Percentiles rank a stretch among this genome's conserved stretches.
These are phyloP conservation scores for Dictyostelium firmibasis DNA, from an alignment of 78 protist species.

Conservation along the genomic window DNA sequence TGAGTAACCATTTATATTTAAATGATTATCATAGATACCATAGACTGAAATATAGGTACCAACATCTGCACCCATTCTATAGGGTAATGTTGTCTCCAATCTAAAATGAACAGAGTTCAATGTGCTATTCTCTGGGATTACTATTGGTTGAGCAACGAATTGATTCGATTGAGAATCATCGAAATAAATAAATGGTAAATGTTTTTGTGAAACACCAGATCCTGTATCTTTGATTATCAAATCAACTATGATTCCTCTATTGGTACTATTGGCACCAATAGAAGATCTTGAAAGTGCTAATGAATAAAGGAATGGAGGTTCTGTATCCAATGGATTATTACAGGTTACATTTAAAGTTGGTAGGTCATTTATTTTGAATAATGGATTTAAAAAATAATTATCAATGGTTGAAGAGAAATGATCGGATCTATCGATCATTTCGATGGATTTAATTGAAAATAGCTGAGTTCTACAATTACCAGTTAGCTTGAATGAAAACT, in stretches of 20 bases:
- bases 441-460: not conserved
- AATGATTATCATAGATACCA: slow-evolving; percentile 15
- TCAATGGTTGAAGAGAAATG: not conserved
- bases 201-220: not conserved
- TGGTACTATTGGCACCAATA: not conserved
- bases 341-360: not conserved
- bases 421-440: not conserved
- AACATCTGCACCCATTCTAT: not conserved
- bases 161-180: not conserved
- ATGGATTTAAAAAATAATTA: not conserved
- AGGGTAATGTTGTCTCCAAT: not conserved
- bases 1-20: slow-evolving; percentile 6
- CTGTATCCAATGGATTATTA: not conserved
- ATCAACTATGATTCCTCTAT: not conserved
- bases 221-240: not conserved
- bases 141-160: not conserved
- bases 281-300: slow-evolving; percentile 2
- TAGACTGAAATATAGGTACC: not conserved
- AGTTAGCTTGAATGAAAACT: not conserved
- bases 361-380: not conserved
- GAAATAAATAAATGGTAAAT: not conserved
- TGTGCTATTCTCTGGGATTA: not conserved
- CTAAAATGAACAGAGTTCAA: not conserved
- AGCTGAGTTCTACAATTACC: not conserved
- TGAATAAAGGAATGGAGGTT: not conserved